Evolutionary conservation across 2,329 filamentous ascomycete species (phyloP), one percentile per base, ranked within the genome.

Genomic region (Keithomyces neogunnii): DNA sequence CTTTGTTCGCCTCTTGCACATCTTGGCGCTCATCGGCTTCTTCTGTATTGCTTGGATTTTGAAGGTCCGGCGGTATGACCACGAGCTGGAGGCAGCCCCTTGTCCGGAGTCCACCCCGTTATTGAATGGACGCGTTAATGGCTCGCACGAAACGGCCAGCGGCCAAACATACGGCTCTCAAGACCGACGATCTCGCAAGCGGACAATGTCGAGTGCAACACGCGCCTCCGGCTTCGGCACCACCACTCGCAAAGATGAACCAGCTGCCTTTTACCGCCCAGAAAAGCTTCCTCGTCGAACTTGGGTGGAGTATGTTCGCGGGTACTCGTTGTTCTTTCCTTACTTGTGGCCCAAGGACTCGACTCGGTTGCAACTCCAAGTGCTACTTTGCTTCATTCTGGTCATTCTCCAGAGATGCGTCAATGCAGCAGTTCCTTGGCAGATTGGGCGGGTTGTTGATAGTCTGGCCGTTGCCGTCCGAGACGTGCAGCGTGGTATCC

Each of bases 261-360:
- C 82, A 29, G 83, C 86, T 8, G 89, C 88, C 5, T 97, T 95
- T 75, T 95, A 95, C 66, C 86, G 92, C 59, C 91, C 91, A 2
- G 86, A 86, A 38, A 92, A 89, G 57, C 80, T 89, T 7, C 91
- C 89, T 3, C 87, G 88, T 59, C 89, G 88, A 59, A 93, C 85
- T 49, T 99, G 93, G 93, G 95, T 88, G 83, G 91, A 97, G 64
- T 99, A 99, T 66, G 74, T 96, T 54, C 84, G 86, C 56, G 90
- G 92, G 45, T 99, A 97, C 68, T 88, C 86, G 10, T 76, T 96
- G 48, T 96, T 99, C 70, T 95, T 97, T 66, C 92, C 91, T 0
- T 99, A 97, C 64, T 81, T 97, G 53, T 99, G 93, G 93, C 93
- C 93, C 1, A 86, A 84, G 61, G 92, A 92, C 63, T 84, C 89